Conservation (phyloP, 1,284 basidiomycete species). For the Pascua sp. region DNA sequence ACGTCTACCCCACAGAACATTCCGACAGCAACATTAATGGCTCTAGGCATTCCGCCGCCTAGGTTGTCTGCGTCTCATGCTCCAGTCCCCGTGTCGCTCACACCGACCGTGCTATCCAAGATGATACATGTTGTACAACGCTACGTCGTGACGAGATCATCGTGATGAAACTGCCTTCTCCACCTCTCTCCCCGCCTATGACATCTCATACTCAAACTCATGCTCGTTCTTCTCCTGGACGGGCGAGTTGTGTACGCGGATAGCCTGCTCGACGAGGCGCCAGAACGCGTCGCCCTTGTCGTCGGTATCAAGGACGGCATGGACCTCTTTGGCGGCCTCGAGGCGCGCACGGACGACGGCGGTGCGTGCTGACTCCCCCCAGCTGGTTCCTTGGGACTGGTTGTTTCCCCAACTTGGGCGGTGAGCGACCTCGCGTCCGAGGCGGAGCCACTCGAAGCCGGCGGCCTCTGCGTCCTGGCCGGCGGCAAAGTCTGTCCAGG, state of each 20-base stretch:
- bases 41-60: no score
- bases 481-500: conserved; percentile 19
- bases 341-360: conserved; percentile 23
- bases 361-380: background rate
- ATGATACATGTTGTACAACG: no score
- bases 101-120: no score
- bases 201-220: conserved; percentile 10
- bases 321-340: conserved; percentile 33
- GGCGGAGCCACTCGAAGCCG: conserved; percentile 36
- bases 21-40: no score
- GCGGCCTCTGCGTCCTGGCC: conserved; percentile 27
- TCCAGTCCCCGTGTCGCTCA: no score
- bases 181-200: background rate
- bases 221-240: conserved; percentile 1
- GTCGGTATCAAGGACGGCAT: conserved; percentile 14
- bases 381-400: background rate
- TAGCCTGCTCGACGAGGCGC: conserved; percentile 36
- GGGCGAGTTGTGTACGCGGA: conserved; percentile 9
- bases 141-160: background rate
- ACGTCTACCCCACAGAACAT: no score
- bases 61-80: no score
- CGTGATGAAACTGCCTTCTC: background rate
- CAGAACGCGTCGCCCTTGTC: conserved; percentile 26
- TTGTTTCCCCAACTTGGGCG: conserved; percentile 7
- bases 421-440: conserved; percentile 23